Evolutionary conservation across 768 basidiomycete genomes (phyloP), one percentile per base, ranked within the genome.

Genomic region (Boletus fagicola): DNA sequence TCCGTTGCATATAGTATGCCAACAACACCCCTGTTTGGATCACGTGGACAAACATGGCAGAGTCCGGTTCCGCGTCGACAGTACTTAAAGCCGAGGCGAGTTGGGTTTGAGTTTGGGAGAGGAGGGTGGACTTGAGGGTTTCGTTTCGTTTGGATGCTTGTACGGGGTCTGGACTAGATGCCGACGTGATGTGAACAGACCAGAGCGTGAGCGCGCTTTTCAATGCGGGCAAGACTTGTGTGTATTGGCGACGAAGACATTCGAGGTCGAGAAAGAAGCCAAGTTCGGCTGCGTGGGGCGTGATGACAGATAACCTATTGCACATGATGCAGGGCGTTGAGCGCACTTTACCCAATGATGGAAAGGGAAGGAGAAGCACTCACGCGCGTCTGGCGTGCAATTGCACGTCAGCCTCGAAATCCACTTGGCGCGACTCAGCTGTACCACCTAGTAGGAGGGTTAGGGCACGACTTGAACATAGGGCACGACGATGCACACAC

Each of bases 11-110:
- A 67, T 85, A 88, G 62, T 83, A 80, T 1, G 83, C 75, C 28
- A 90, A 74, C n/a, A 91, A 76, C 5, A 89, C 72, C 57, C 88
- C 80, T 0, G 83, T 78, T 58, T 87, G 86, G 10, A 87, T 64
- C 16, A 83, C 79, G 51, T 84, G 79, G 18, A 86, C 63, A 33
- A 83, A 72, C 63, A 55, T 74, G 66, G 57, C 74, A 58, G 64
- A 77, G 63, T 65, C 74, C 4, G 62, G 64, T 44, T 65, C 67
- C 31, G 66, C 54, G 18, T 67, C 66, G 26, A 63, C 60, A n/a
- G 78, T 72, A 22, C 81, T 78, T 72, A 81, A 67, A 59, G 39
- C 78, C 5, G 75, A 75, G 11, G 77, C 73, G 5, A 76, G 73
- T 44, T 80, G 76, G 0, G 81, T 77, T 49, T 84, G 75, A 2